phyloP scores from a whole-genome alignment of 257 asterid genomes.

The Forsythia suspensa region DNA sequence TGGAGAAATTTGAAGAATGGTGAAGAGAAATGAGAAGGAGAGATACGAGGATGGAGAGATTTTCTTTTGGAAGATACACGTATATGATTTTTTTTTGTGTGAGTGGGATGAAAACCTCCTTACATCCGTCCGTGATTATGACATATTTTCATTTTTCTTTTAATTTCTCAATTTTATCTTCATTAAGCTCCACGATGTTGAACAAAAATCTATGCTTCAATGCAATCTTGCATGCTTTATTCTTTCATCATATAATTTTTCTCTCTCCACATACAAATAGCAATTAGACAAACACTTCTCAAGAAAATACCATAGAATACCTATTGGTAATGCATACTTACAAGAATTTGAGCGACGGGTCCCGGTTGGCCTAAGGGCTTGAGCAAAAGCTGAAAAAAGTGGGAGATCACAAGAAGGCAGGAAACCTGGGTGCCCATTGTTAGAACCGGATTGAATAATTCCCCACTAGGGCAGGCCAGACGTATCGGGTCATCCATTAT shows the following conservation, averaged over 20 bases:
- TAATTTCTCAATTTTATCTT: not conserved
- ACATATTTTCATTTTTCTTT: not conserved
- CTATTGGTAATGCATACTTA: constrained; percentile 57
- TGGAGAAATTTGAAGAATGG: too few species aligned
- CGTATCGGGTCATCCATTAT: constrained; percentile 32
- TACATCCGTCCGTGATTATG: not conserved
- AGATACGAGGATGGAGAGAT: too few species aligned
- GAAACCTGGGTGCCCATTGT: constrained; percentile 82
- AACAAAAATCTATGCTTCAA: too few species aligned
- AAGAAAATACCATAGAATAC: not conserved
- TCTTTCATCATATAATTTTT: not conserved
- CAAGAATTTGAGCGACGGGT: constrained; percentile 96
- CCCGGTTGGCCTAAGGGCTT: constrained; percentile 89
- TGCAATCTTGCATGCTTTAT: not conserved
- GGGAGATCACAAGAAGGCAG: constrained; percentile 87
- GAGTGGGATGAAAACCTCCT: too few species aligned
- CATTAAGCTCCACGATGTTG: not conserved
- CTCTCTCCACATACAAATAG: not conserved
- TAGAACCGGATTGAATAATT: constrained; percentile 77
- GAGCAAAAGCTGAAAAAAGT: constrained; percentile 78
- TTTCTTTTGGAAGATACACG: too few species aligned
- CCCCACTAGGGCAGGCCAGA: constrained; percentile 40
- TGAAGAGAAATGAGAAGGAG: too few species aligned
- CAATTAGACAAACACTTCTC: not conserved
- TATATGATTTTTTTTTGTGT: too few species aligned